Evolutionary conservation across 495 filamentous ascomycete genomes (phyloP).

Genomic region (Aspergillus wentii): DNA sequence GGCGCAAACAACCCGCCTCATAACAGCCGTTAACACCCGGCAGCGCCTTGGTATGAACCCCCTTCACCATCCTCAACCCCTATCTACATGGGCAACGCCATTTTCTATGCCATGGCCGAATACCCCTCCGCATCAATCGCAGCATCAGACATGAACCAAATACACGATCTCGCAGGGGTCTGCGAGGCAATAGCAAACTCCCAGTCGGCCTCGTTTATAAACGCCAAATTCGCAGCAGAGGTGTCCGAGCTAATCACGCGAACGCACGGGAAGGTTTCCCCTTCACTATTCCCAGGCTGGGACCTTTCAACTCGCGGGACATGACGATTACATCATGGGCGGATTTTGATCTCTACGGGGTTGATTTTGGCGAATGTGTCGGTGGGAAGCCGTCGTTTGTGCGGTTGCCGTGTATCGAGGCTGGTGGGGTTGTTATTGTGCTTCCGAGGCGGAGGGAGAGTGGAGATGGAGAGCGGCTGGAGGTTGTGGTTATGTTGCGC

Average conservation of each 20-base stretch:
- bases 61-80: too few species aligned
- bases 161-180: background rate
- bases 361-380: slow-evolving; percentile 7
- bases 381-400: slow-evolving; percentile 5
- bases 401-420: slow-evolving; percentile 7
- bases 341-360: slow-evolving; percentile 4
- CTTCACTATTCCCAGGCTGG: slow-evolving; percentile 8
- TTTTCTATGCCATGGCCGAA: slow-evolving; percentile 2
- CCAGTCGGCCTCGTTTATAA: background rate
- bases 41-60: too few species aligned
- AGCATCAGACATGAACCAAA: background rate
- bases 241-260: background rate
- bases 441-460: too few species aligned
- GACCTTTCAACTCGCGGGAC: slow-evolving; percentile 8
- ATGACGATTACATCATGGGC: slow-evolving; percentile 9
- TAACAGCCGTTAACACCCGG: slow-evolving; percentile 8
- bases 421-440: slow-evolving; percentile 9
- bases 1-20: slow-evolving; percentile 1
- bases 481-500: slow-evolving; percentile 6
- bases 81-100: slow-evolving; percentile 7
- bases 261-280: background rate
- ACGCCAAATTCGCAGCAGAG: slow-evolving; percentile 5
- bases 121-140: background rate
- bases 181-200: slow-evolving; percentile 4
- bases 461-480: too few species aligned